Conservation (phyloP, 1,284 basidiomycete genomes). For the Sphaerobolus stellatus region DNA sequence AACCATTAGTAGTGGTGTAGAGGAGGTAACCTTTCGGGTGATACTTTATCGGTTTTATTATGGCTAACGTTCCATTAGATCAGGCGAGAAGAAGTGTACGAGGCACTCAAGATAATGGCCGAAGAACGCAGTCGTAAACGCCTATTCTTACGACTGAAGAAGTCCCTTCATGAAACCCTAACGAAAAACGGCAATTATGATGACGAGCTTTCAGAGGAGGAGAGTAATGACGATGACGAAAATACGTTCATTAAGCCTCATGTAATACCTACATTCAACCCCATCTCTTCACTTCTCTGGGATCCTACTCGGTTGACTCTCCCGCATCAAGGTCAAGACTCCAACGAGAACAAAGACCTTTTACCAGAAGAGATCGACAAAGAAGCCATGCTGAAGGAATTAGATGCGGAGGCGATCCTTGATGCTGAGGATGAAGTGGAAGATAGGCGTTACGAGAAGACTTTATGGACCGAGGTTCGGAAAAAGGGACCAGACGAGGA, state of each 20-base stretch:
- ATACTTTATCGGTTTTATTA: neutral
- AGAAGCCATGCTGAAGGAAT: neutral
- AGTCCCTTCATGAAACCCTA: no score
- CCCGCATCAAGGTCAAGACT: no score
- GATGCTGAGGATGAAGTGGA: neutral
- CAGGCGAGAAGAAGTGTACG: conserved; percentile 1
- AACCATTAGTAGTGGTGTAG: neutral
- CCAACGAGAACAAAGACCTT: neutral
- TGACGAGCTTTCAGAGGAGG: no score
- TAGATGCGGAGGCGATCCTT: neutral
- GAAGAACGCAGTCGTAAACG: neutral
- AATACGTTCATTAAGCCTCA: no score
- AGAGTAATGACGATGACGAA: no score
- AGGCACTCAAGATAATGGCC: neutral
- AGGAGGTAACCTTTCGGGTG: no score
- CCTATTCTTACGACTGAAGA: neutral
- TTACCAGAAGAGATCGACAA: neutral
- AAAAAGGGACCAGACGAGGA: neutral
- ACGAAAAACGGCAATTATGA: no score
- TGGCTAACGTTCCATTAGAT: neutral
- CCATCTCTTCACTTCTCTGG: no score
- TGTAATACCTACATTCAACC: no score
- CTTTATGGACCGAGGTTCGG: no score
- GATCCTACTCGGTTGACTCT: no score
- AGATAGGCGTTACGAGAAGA: neutral